These are phyloP conservation scores for Pholiota microspora DNA, from an alignment of 768 basidiomycete genomes.

Conservation along the genomic window DNA sequence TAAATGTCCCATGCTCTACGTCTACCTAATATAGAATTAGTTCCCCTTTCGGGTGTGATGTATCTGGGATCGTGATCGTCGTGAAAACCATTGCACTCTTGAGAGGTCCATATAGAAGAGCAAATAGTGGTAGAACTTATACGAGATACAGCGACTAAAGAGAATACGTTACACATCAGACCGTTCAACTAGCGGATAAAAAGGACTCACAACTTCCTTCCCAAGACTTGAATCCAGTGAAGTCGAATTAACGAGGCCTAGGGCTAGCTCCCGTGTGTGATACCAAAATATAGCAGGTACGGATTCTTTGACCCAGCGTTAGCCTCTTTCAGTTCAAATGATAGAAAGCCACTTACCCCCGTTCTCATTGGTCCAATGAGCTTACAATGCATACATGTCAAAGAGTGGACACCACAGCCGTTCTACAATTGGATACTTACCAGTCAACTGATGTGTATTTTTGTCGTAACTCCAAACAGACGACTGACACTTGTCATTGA, in stretches of 20 bases:
- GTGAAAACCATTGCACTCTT: too few relatives aligned
- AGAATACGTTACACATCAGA: background rate
- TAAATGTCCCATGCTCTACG: background rate
- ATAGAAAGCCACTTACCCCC: background rate
- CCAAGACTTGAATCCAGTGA: constrained; percentile 2
- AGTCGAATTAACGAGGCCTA: background rate
- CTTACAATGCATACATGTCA: background rate
- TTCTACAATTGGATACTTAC: background rate
- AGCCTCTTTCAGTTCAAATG: background rate
- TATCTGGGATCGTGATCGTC: too few relatives aligned
- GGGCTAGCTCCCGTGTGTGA: background rate
- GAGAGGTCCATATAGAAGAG: too few relatives aligned
- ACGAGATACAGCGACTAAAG: background rate
- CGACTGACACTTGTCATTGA: background rate
- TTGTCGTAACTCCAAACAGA: background rate
- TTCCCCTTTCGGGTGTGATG: background rate
- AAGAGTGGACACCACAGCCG: too few relatives aligned
- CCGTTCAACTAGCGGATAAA: background rate
- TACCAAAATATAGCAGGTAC: background rate
- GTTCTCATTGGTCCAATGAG: background rate
- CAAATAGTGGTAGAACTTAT: background rate
- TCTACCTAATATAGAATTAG: background rate
- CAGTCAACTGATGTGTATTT: background rate
- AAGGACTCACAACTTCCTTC: constrained; percentile 1
- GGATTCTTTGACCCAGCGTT: background rate